These are phyloP conservation scores for Saturnispora halmiae DNA, from an alignment of 805 yeast species.

Conservation along the genomic window DNA sequence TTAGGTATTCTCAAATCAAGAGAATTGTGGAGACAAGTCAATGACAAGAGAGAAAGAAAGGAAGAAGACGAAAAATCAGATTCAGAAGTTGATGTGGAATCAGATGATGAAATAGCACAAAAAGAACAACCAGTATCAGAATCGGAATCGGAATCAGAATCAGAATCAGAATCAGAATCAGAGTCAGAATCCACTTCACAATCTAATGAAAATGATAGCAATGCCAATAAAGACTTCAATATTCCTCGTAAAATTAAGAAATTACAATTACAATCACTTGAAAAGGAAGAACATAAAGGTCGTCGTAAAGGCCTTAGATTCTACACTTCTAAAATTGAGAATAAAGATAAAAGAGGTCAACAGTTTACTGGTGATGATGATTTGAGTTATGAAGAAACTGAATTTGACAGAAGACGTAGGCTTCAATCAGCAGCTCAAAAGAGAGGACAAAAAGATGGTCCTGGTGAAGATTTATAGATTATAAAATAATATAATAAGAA, in stretches of 20 bases:
- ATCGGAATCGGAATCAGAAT: slow-evolving; percentile 11
- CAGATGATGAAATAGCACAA: slow-evolving; percentile 22
- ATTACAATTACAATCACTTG: slow-evolving; percentile 59
- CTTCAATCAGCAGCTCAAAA: slow-evolving; percentile 79
- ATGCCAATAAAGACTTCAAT: slow-evolving; percentile 29
- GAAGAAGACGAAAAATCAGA: slow-evolving; percentile 16
- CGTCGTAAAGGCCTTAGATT: slow-evolving; percentile 80
- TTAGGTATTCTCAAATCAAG: slow-evolving; percentile 70
- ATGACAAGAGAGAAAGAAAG: slow-evolving; percentile 26
- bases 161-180: not conserved
- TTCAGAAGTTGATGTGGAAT: slow-evolving; percentile 21
- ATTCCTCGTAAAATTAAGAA: slow-evolving; percentile 38
- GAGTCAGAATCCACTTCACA: not conserved
- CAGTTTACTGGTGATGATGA: slow-evolving; percentile 76
- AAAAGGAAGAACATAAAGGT: slow-evolving; percentile 73
- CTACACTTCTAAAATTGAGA: slow-evolving; percentile 95
- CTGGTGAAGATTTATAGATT: slow-evolving; percentile 15
- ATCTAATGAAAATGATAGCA: not conserved
- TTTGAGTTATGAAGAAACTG: slow-evolving; percentile 83
- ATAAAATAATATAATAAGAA: too few species aligned
- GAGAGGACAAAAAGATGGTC: slow-evolving; percentile 56
- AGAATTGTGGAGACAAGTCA: slow-evolving; percentile 86
- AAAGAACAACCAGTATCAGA: slow-evolving; percentile 23
- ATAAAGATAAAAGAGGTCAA: slow-evolving; percentile 57
- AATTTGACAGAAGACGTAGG: slow-evolving; percentile 83